Conservation (phyloP, 192 early-diverging fungal species). For the Funneliformis geosporum region DNA sequence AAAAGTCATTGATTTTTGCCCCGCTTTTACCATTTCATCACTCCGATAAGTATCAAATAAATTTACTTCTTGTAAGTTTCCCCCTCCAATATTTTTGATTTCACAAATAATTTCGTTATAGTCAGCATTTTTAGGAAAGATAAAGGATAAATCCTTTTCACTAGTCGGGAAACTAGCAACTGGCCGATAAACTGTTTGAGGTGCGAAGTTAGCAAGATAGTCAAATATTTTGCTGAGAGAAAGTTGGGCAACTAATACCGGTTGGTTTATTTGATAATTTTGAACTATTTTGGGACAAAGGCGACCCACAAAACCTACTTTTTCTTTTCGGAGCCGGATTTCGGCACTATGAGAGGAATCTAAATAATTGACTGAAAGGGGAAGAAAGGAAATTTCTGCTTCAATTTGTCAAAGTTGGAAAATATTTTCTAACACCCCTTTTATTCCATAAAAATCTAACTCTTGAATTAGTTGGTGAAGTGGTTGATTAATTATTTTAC, state of each 20-base stretch:
- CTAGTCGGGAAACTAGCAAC: slow-evolving; percentile 13
- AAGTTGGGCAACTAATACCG: slow-evolving; percentile 1
- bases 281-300: not conserved
- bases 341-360: not conserved
- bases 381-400: not conserved
- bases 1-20: slow-evolving; percentile 15
- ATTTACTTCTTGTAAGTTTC: not conserved
- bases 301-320: slow-evolving; percentile 1
- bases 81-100: not conserved
- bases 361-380: not conserved
- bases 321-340: not conserved
- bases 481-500: slow-evolving; percentile 10
- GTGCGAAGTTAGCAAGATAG: not conserved
- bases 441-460: slow-evolving; percentile 23
- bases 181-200: not conserved
- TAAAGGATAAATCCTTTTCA: slow-evolving; percentile 15
- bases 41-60: slow-evolving; percentile 21
- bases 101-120: not conserved
- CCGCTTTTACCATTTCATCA: not conserved
- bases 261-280: slow-evolving; percentile 4
- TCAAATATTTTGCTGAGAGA: slow-evolving; percentile 20
- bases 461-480: not conserved
- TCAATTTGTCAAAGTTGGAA: not conserved
- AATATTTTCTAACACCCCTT: slow-evolving; percentile 19
- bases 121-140: slow-evolving; percentile 1